These are phyloP conservation scores for Diutina mesorugosa DNA, from an alignment of 1,139 yeast genomes.

Conservation along the genomic window DNA sequence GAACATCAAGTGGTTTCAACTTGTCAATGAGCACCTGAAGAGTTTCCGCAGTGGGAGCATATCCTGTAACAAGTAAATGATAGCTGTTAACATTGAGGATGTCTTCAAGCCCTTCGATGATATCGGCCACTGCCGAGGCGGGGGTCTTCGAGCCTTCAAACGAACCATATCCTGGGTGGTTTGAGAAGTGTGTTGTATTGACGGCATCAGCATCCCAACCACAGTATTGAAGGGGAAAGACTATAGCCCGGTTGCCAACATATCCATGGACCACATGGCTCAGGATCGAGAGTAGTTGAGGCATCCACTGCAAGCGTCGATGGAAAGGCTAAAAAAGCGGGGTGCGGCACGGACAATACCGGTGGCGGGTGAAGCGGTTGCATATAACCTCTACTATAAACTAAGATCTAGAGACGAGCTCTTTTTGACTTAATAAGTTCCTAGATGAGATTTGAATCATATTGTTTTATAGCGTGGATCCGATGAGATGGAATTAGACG, in stretches of 20 bases:
- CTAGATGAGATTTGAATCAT: no score
- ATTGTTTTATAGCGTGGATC: no score
- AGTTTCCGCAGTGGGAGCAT: constrained; percentile 47
- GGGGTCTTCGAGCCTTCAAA: constrained; percentile 15
- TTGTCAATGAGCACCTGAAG: constrained; percentile 36
- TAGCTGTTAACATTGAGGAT: constrained; percentile 19
- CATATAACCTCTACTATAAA: not conserved
- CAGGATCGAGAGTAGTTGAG: constrained; percentile 21
- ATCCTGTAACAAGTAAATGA: constrained; percentile 59
- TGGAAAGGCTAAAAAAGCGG: not conserved
- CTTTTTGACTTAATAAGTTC: no score
- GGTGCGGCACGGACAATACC: not conserved
- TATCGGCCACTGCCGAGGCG: constrained; percentile 3
- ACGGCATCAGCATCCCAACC: constrained; percentile 34
- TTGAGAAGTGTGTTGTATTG: constrained; percentile 29
- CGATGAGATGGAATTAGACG: no score
- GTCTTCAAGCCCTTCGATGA: constrained; percentile 5
- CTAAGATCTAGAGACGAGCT: no score
- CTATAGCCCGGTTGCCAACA: constrained; percentile 30
- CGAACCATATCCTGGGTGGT: constrained; percentile 35
- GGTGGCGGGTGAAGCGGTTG: not conserved
- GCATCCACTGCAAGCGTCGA: not conserved
- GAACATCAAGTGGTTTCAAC: constrained; percentile 10
- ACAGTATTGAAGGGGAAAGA: constrained; percentile 28
- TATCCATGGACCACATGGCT: constrained; percentile 36